Percentiles rank a stretch among this genome's conserved stretches.
These are phyloP conservation scores for Apophysomyces sp. DNA, from an alignment of 371 early-diverging fungal species.

Conservation along the genomic window DNA sequence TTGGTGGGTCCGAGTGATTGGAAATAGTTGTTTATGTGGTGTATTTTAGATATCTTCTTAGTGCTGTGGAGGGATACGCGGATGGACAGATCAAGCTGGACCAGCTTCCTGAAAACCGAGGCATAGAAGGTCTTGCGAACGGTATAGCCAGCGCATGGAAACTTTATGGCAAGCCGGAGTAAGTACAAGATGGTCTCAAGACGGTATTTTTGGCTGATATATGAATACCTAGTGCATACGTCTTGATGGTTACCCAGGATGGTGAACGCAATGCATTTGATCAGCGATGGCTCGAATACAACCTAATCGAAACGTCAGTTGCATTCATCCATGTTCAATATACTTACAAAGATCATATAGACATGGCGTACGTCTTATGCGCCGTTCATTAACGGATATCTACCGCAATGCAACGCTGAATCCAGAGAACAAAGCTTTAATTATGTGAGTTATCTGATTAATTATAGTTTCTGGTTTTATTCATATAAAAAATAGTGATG, in stretches of 20 bases:
- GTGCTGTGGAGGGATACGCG: constrained; percentile 54
- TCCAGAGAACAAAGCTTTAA: constrained; percentile 54
- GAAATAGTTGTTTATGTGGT: not conserved
- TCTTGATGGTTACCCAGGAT: constrained; percentile 90
- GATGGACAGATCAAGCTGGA: constrained; percentile 39
- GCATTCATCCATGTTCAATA: not conserved
- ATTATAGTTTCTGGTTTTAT: constrained; percentile 1
- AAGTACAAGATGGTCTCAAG: constrained; percentile 11
- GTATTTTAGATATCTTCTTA: constrained; percentile 53
- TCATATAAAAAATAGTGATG: constrained; percentile 47
- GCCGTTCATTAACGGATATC: constrained; percentile 71
- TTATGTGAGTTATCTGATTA: constrained; percentile 45
- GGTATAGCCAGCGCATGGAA: constrained; percentile 84
- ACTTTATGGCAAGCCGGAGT: constrained; percentile 74
- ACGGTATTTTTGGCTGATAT: not conserved
- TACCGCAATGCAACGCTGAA: constrained; percentile 53
- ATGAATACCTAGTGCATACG: constrained; percentile 63
- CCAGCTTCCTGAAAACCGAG: constrained; percentile 73
- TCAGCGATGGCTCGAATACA: constrained; percentile 90
- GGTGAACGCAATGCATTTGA: constrained; percentile 94
- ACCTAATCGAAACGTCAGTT: constrained; percentile 72
- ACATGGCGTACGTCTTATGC: constrained; percentile 61
- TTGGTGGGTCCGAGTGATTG: constrained; percentile 25
- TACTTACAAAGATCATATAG: constrained; percentile 25
- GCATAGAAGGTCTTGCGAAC: constrained; percentile 69